phyloP scores from a whole-genome alignment of 768 basidiomycete species.

The Termitomyces bulborhizus region DNA sequence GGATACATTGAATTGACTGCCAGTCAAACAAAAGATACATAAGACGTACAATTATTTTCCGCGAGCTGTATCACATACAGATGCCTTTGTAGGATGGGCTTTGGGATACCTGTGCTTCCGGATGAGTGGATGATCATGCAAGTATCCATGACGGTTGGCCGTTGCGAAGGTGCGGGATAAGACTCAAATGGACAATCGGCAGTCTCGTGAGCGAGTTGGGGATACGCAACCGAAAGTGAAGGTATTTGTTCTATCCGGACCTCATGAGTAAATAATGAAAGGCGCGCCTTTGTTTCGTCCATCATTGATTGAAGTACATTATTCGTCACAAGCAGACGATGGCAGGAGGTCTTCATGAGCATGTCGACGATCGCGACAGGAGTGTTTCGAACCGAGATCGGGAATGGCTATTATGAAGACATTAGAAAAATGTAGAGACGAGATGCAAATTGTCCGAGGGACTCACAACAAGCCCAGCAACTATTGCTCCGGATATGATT shows the following conservation, averaged over 20 bases:
- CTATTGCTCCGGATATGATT: neutral
- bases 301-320: neutral
- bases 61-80: conserved; percentile 16
- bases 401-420: neutral
- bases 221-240: neutral
- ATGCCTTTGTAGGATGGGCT: conserved; percentile 24
- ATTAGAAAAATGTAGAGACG: neutral
- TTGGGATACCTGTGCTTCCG: conserved; percentile 32
- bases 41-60: conserved; percentile 13
- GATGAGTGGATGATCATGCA: conserved; percentile 29
- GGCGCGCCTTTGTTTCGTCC: neutral
- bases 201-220: neutral
- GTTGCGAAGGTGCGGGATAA: conserved; percentile 1
- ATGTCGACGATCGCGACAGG: neutral
- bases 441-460: neutral
- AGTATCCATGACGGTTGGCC: conserved; percentile 9
- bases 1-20: neutral
- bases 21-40: neutral
- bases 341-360: neutral
- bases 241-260: neutral
- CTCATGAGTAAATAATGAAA: neutral
- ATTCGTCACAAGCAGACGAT: neutral
- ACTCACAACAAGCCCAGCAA: neutral
- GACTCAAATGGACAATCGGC: conserved; percentile 1
- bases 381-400: neutral